A percentile compares a stretch with the other conserved stretches of the same genome.
phyloP scores from a whole-genome alignment of 129 eudicot species.

The Logfia minima region DNA sequence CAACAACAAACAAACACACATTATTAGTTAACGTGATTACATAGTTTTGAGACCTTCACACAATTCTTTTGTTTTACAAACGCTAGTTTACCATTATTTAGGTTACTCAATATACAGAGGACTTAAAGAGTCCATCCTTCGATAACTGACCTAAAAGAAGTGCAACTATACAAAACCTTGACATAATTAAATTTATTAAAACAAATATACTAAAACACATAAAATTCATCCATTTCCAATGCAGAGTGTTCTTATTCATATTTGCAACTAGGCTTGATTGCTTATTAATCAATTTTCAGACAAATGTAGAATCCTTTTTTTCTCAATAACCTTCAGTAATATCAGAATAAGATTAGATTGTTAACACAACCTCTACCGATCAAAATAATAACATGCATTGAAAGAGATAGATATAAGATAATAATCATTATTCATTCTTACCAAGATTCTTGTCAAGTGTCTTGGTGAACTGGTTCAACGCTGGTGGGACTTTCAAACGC shows the following conservation, averaged over 20 bases:
- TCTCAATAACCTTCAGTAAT: too few species aligned
- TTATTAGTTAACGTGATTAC: too few species aligned
- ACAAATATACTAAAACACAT: too few species aligned
- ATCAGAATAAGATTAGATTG: too few species aligned
- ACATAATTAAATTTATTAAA: background rate
- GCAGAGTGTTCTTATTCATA: background rate
- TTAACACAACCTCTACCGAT: background rate
- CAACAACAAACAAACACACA: too few species aligned
- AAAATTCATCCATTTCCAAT: background rate
- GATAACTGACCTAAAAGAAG: background rate
- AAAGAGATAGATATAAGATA: background rate
- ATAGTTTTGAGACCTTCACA: too few species aligned
- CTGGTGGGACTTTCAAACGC: slow-evolving; percentile 93
- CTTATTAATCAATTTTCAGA: too few species aligned
- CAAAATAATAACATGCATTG: background rate
- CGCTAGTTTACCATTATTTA: background rate
- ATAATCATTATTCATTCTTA: slow-evolving; percentile 4
- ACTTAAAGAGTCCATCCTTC: background rate
- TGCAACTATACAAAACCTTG: background rate
- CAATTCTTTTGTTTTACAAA: too few species aligned
- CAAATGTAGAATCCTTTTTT: too few species aligned
- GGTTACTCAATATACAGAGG: background rate
- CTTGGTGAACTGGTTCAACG: slow-evolving; percentile 82
- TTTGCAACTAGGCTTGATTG: background rate
- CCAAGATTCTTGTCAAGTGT: slow-evolving; percentile 88